Conservation (phyloP, 139 green algal genomes). For the Auxenochlorella pyrenoidosa region DNA sequence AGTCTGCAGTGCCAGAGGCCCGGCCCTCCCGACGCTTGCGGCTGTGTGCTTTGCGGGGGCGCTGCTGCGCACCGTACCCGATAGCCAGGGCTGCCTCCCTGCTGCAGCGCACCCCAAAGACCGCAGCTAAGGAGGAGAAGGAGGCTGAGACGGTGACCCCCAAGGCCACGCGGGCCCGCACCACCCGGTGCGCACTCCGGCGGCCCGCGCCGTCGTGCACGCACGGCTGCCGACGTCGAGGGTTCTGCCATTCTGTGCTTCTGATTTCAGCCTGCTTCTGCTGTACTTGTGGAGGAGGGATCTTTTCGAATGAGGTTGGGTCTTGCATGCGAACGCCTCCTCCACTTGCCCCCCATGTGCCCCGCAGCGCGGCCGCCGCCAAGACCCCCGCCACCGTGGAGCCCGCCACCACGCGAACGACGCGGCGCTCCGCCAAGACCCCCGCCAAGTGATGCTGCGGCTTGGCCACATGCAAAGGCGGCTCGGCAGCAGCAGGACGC, state of each 20-base stretch:
- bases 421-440: slow-evolving; percentile 16
- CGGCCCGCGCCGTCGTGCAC: neutral
- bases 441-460: slow-evolving; percentile 4
- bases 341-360: neutral
- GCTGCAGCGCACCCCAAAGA: slow-evolving; percentile 13
- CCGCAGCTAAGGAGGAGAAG: slow-evolving; percentile 12
- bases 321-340: no score
- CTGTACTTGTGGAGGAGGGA: neutral
- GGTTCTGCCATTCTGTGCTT: neutral
- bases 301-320: neutral
- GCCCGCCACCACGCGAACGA: slow-evolving; percentile 14
- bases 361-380: slow-evolving; percentile 18
- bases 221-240: neutral
- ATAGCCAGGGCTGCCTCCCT: neutral
- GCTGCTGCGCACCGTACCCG: neutral
- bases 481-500: neutral
- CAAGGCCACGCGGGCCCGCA: slow-evolving; percentile 11
- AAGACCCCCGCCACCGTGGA: slow-evolving; percentile 30
- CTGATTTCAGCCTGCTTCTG: no score
- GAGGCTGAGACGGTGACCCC: slow-evolving; percentile 43
- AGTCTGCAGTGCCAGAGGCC: neutral
- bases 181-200: neutral
- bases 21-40: neutral
- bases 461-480: neutral
- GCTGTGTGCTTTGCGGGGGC: neutral